Percentiles rank a stretch among this genome's conserved stretches.
phyloP scores from a whole-genome alignment of 2,329 filamentous ascomycete genomes.

The Penicillium italicum region DNA sequence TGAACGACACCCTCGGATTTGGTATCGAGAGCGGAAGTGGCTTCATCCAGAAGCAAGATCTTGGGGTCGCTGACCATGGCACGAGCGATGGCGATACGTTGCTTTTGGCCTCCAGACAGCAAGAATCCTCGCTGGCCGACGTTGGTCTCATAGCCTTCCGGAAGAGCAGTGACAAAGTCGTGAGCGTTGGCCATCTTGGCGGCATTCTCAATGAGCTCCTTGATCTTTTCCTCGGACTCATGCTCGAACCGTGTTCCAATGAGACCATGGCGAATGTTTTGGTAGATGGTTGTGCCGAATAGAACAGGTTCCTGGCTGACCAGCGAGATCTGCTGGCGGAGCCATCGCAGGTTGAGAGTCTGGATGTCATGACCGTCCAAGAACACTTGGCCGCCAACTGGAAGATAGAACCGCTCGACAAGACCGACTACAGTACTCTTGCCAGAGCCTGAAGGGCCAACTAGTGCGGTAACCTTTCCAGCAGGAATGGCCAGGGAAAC shows the following conservation, averaged over 20 bases:
- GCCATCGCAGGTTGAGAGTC: slow-evolving; percentile 80
- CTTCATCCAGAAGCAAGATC: slow-evolving; percentile 89
- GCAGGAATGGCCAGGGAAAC: slow-evolving; percentile 77
- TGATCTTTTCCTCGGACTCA: slow-evolving; percentile 63
- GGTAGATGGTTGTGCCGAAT: slow-evolving; percentile 82
- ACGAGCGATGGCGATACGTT: slow-evolving; percentile 90
- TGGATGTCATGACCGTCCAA: slow-evolving; percentile 81
- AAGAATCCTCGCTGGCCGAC: slow-evolving; percentile 95
- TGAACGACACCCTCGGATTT: slow-evolving; percentile 94
- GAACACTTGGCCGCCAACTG: slow-evolving; percentile 72
- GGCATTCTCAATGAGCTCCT: slow-evolving; percentile 70
- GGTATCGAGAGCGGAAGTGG: slow-evolving; percentile 88
- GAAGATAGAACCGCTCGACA: slow-evolving; percentile 90
- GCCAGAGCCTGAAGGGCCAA: slow-evolving; percentile 89
- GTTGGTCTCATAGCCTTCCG: slow-evolving; percentile 87
- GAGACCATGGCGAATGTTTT: slow-evolving; percentile 86
- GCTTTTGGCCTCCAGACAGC: slow-evolving; percentile 91
- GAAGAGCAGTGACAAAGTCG: slow-evolving; percentile 77
- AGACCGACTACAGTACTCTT: slow-evolving; percentile 94
- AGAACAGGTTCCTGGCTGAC: slow-evolving; percentile 92
- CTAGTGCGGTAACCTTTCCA: slow-evolving; percentile 87
- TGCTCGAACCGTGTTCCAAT: slow-evolving; percentile 77
- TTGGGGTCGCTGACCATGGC: slow-evolving; percentile 89
- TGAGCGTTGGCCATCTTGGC: slow-evolving; percentile 91
- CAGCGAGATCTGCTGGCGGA: slow-evolving; percentile 85